phyloP scores from a whole-genome alignment of 2,329 filamentous ascomycete species.

The Aspergillus flavus region DNA sequence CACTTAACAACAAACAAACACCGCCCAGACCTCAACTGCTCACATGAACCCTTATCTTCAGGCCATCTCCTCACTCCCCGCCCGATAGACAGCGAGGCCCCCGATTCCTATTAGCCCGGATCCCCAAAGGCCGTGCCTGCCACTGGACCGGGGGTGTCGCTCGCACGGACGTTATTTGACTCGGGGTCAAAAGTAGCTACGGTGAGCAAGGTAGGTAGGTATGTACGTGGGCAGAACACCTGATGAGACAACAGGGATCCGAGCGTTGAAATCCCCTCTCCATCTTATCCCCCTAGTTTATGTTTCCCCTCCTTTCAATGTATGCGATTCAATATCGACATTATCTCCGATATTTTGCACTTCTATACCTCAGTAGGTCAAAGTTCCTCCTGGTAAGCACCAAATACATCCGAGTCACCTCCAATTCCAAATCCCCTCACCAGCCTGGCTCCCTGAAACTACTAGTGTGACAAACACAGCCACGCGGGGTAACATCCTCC shows the following conservation, averaged over 20 bases:
- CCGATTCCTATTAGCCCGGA: constrained; percentile 3
- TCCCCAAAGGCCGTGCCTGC: neutral
- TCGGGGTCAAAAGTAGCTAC: neutral
- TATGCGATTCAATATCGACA: neutral
- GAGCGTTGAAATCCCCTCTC: neutral
- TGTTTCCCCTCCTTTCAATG: neutral
- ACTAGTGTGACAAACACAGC: neutral
- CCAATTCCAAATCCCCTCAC: neutral
- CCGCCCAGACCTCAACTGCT: neutral
- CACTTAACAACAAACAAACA: neutral
- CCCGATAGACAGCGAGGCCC: neutral
- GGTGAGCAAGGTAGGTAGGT: neutral
- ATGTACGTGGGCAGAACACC: neutral
- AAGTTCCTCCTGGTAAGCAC: neutral
- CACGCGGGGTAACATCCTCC: neutral
- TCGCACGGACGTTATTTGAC: neutral
- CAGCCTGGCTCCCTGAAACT: neutral
- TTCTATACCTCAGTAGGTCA: neutral
- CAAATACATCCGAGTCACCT: neutral
- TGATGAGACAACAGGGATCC: neutral
- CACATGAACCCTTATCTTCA: neutral
- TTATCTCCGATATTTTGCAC: neutral
- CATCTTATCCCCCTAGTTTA: neutral
- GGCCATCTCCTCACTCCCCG: neutral
- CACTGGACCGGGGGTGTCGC: neutral